These are phyloP conservation scores for Ceratobasidium sp. DNA, from an alignment of 1,284 basidiomycete genomes.

Conservation along the genomic window DNA sequence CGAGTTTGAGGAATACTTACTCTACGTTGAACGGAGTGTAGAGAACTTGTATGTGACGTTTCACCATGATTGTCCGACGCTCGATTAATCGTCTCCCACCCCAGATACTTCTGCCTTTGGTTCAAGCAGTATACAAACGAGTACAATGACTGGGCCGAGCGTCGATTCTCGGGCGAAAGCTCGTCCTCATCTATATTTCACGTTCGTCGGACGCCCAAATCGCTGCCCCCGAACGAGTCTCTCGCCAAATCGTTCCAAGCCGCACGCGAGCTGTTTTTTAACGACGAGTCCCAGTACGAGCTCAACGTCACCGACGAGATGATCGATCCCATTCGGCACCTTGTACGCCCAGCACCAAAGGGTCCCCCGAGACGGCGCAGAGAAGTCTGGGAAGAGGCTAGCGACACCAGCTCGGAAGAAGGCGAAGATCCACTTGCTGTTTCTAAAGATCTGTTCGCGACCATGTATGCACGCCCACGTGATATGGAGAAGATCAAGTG, in stretches of 20 bases:
- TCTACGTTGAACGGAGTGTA: conserved; percentile 36
- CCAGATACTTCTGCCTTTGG: conserved; percentile 32
- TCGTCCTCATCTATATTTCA: not conserved
- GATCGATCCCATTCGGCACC: conserved; percentile 22
- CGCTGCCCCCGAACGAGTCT: not conserved
- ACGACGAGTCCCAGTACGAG: conserved; percentile 22
- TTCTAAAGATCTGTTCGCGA: not conserved
- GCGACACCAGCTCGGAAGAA: not conserved
- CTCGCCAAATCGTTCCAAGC: conserved; percentile 28
- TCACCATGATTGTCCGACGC: not conserved
- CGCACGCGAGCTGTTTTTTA: conserved; percentile 20
- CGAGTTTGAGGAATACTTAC: conserved; percentile 40
- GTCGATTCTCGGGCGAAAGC: not conserved
- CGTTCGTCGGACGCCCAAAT: not conserved
- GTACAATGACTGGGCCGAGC: conserved; percentile 7
- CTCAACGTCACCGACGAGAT: conserved; percentile 24
- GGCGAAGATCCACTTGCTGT: not conserved
- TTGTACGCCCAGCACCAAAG: not conserved
- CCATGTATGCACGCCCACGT: conserved; percentile 2
- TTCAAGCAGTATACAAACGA: conserved; percentile 23
- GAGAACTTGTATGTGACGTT: conserved; percentile 38
- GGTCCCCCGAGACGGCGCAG: not conserved
- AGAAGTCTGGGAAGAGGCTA: conserved; percentile 25
- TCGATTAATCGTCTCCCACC: not conserved
- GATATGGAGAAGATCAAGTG: conserved; percentile 17